These are phyloP conservation scores for Lentinula raphanica DNA, from an alignment of 768 basidiomycete species.

Conservation along the genomic window DNA sequence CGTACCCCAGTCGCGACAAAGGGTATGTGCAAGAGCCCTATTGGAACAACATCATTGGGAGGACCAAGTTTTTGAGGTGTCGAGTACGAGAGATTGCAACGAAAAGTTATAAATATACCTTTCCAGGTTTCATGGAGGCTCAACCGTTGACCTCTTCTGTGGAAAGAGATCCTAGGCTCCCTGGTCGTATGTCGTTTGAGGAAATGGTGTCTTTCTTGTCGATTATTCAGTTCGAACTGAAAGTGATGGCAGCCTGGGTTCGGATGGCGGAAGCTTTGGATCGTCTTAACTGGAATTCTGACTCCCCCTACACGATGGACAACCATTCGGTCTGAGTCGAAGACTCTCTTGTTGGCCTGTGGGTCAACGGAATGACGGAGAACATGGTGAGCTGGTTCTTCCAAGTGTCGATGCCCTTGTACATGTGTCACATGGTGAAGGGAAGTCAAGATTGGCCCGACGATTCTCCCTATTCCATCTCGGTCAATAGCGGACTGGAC, in stretches of 20 bases:
- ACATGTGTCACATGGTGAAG: neutral
- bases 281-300: neutral
- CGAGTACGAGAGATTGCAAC: neutral
- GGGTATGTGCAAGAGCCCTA: neutral
- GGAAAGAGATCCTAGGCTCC: neutral
- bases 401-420: neutral
- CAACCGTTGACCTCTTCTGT: neutral
- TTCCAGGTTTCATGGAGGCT: neutral
- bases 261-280: neutral
- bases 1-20: neutral
- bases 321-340: neutral
- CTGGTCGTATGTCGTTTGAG: neutral
- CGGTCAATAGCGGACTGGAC: no score
- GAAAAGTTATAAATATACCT: neutral
- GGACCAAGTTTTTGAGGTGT: neutral
- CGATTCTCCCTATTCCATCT: no score
- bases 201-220: neutral
- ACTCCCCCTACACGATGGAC: neutral
- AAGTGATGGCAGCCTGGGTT: neutral
- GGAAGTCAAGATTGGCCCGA: no score
- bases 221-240: neutral
- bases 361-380: neutral
- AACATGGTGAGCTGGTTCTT: neutral
- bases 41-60: neutral
- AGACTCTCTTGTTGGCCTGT: neutral